Conservation (phyloP, 192 early-diverging fungal species). For the Polychytrium aggregatum region DNA sequence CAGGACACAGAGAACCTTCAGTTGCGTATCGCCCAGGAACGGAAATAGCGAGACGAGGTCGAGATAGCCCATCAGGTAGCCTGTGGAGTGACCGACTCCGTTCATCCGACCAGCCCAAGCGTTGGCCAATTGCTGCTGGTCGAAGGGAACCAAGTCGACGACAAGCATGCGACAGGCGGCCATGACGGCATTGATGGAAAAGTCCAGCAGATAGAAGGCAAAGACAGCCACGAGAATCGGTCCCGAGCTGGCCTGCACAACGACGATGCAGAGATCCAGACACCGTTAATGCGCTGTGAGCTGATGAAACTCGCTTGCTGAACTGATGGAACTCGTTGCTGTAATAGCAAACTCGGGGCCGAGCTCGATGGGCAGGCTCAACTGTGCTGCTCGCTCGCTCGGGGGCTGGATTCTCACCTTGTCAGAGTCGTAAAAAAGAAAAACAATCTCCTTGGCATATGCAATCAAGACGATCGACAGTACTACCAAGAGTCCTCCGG, state of each 20-base stretch:
- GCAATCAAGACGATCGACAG: conserved; percentile 60
- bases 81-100: conserved; percentile 67
- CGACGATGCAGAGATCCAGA: no score
- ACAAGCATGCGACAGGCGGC: conserved; percentile 75
- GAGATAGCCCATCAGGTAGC: conserved; percentile 77
- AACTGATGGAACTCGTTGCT: no score
- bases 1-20: conserved; percentile 69
- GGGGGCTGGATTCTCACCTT: no score
- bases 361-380: no score
- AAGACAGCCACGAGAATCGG: conserved; percentile 63
- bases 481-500: conserved; percentile 49
- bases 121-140: conserved; percentile 71
- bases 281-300: no score
- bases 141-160: conserved; percentile 66
- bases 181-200: conserved; percentile 83
- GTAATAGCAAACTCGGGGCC: no score
- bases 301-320: no score
- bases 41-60: conserved; percentile 60
- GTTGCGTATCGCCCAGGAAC: conserved; percentile 58
- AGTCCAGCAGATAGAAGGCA: conserved; percentile 85
- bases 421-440: no score
- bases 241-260: conserved; percentile 7
- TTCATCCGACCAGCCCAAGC: conserved; percentile 82
- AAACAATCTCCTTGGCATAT: conserved; percentile 64
- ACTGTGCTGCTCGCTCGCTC: no score